These are phyloP conservation scores for Leucocoprinus birnbaumii DNA, from an alignment of 768 basidiomycete species.

Conservation along the genomic window DNA sequence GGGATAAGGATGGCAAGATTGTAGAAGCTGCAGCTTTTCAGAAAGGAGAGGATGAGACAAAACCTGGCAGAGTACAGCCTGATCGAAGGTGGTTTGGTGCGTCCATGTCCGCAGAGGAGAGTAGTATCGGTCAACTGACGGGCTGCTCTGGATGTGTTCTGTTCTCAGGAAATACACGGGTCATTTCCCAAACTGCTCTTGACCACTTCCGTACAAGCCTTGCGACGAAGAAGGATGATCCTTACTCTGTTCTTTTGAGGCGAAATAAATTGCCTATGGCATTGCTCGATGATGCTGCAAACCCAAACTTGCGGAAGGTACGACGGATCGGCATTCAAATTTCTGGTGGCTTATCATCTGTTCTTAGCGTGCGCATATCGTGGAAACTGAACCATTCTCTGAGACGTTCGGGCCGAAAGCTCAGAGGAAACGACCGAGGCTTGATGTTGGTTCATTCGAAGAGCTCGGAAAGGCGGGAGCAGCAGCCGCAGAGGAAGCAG, in stretches of 20 bases:
- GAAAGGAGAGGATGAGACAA: constrained; percentile 89
- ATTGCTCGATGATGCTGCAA: constrained; percentile 85
- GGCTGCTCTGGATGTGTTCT: constrained; percentile 2
- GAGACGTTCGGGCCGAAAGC: constrained; percentile 97
- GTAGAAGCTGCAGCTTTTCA: constrained; percentile 93
- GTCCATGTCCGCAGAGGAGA: constrained; percentile 23
- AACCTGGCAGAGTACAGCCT: constrained; percentile 88
- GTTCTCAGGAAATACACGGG: constrained; percentile 86
- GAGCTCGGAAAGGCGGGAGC: constrained; percentile 74
- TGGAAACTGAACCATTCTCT: constrained; percentile 91
- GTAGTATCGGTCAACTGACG: background rate
- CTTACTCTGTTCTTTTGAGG: constrained; percentile 91
- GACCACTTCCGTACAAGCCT: constrained; percentile 96
- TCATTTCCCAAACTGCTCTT: constrained; percentile 93
- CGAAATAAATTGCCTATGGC: constrained; percentile 98
- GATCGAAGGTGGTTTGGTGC: constrained; percentile 97
- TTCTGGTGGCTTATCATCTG: background rate
- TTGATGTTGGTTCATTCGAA: constrained; percentile 90
- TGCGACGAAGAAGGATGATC: constrained; percentile 81
- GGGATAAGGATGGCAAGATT: constrained; percentile 91
- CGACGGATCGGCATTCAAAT: constrained; percentile 20
- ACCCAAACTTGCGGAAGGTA: constrained; percentile 76
- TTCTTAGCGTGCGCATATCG: constrained; percentile 81
- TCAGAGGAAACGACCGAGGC: constrained; percentile 83
- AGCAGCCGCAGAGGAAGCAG: constrained; percentile 53